phyloP scores from a whole-genome alignment of 2,329 filamentous ascomycete species.

The Pyrenochaeta sp. region DNA sequence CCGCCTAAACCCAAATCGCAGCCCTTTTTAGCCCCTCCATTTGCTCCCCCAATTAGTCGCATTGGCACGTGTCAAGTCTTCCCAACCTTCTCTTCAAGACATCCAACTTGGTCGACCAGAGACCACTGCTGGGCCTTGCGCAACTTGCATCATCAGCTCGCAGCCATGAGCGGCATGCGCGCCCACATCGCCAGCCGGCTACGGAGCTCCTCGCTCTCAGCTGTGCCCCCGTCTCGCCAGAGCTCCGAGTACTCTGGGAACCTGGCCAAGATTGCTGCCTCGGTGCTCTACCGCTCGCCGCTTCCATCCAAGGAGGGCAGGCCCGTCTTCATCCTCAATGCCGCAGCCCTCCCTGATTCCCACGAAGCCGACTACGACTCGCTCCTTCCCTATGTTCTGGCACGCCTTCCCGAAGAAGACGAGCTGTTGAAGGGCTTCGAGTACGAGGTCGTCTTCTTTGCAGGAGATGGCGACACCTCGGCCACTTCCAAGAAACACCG shows the following conservation, averaged over 20 bases:
- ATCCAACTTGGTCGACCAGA: neutral
- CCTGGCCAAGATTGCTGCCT: constrained; percentile 60
- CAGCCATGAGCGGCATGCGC: constrained; percentile 48
- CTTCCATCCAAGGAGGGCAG: constrained; percentile 59
- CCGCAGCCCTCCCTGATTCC: constrained; percentile 64
- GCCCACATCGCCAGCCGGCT: constrained; percentile 49
- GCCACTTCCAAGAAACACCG: constrained; percentile 57
- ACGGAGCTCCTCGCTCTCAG: constrained; percentile 56
- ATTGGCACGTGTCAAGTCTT: constrained; percentile 19
- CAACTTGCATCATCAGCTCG: neutral
- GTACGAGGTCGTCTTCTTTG: constrained; percentile 67
- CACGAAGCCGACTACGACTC: constrained; percentile 63
- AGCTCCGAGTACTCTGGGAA: constrained; percentile 58
- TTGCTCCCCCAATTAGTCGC: constrained; percentile 1
- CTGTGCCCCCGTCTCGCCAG: constrained; percentile 56
- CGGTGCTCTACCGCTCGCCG: constrained; percentile 64
- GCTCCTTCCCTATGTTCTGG: constrained; percentile 64
- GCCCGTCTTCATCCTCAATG: constrained; percentile 64
- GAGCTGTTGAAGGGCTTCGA: constrained; percentile 62
- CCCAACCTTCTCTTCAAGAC: constrained; percentile 2
- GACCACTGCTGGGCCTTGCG: neutral
- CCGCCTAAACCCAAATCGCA: constrained; percentile 12
- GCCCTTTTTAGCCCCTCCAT: constrained; percentile 6
- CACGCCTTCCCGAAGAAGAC: constrained; percentile 63
- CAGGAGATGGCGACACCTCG: constrained; percentile 60